Percentiles rank a stretch among this genome's conserved stretches.
These are phyloP conservation scores for Tilletia walkeri DNA, from an alignment of 1,284 basidiomycete genomes.

Conservation along the genomic window DNA sequence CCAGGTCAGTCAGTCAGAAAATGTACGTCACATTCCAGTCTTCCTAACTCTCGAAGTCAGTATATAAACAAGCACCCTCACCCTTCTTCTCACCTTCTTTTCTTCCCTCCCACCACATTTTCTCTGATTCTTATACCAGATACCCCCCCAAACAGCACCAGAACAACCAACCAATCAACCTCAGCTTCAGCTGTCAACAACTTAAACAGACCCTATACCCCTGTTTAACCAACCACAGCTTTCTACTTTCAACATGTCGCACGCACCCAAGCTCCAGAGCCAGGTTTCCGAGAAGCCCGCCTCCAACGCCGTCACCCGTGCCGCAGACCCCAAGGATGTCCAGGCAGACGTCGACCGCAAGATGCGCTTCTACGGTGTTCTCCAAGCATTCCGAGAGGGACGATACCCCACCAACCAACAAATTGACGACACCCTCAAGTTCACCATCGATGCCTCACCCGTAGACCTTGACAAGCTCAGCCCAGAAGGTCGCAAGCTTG, in stretches of 20 bases:
- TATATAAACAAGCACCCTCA: no score
- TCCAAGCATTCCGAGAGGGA: constrained; percentile 50
- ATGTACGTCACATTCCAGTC: no score
- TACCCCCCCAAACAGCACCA: constrained; percentile 2
- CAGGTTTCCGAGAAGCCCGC: constrained; percentile 37
- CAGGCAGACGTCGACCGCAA: constrained; percentile 46
- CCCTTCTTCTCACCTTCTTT: no score
- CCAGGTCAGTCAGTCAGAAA: no score
- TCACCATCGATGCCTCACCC: constrained; percentile 41
- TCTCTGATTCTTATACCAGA: background rate
- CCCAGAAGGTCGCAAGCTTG: constrained; percentile 45
- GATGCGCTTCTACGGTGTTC: constrained; percentile 48
- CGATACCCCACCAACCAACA: constrained; percentile 52
- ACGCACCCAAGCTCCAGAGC: constrained; percentile 22
- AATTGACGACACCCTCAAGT: constrained; percentile 43
- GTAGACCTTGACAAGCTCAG: constrained; percentile 44
- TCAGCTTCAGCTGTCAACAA: no score
- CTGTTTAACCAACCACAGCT: constrained; percentile 7
- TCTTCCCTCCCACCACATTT: no score
- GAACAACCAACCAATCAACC: background rate
- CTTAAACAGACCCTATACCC: no score
- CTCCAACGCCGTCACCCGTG: constrained; percentile 32
- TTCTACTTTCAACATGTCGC: constrained; percentile 26
- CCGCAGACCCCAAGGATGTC: constrained; percentile 31
- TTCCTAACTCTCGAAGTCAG: no score